phyloP scores from a whole-genome alignment of 1,284 basidiomycete species.

The Ceratobasidium sp. region DNA sequence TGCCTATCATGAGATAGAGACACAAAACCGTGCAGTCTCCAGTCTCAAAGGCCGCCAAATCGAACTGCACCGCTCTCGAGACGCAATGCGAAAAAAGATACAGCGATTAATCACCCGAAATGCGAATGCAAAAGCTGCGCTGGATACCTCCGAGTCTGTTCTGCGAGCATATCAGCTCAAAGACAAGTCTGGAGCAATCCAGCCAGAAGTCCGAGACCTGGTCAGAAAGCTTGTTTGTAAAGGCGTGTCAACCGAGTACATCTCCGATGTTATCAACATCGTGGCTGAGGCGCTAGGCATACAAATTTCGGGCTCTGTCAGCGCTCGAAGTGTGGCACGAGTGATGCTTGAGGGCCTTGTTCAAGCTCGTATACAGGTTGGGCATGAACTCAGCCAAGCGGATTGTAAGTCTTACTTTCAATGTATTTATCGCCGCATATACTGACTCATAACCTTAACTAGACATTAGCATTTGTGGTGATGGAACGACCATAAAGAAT shows the following conservation, averaged over 20 bases:
- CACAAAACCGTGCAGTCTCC: no score
- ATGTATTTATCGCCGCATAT: background rate
- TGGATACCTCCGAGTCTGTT: no score
- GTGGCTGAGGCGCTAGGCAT: conserved; percentile 1
- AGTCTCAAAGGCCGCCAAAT: no score
- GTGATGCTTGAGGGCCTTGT: conserved; percentile 10
- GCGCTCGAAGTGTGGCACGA: background rate
- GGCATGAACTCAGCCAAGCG: background rate
- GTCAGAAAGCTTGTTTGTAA: background rate
- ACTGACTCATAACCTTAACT: background rate
- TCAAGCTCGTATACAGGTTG: conserved; percentile 11
- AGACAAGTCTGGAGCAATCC: background rate
- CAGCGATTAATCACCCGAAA: no score
- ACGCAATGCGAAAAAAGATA: no score
- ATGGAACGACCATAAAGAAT: conserved; percentile 22
- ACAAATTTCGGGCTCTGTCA: background rate
- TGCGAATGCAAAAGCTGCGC: no score
- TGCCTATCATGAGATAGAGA: no score
- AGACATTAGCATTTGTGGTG: conserved; percentile 5
- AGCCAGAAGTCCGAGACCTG: background rate
- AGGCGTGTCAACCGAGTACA: background rate
- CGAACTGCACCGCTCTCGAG: no score
- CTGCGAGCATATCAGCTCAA: background rate
- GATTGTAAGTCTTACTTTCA: background rate
- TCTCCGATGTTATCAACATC: background rate